A percentile compares a stretch with the other conserved stretches of the same genome.
Conservation (phyloP, 1,284 basidiomycete species). For the Ceratobasidium sp. region DNA sequence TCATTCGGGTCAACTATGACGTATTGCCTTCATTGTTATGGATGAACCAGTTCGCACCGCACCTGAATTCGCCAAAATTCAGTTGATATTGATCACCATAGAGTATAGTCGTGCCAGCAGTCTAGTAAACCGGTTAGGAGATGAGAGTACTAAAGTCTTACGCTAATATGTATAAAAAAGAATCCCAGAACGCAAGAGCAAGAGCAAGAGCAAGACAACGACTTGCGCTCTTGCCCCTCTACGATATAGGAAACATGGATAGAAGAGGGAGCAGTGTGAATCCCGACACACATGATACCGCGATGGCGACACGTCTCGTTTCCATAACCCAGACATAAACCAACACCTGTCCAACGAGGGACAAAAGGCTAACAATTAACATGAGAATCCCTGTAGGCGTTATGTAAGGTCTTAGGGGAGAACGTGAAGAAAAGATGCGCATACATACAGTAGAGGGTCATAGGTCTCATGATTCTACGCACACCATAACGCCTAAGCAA, state of each 20-base stretch:
- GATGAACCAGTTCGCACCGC: too few relatives aligned
- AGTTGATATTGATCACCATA: too few relatives aligned
- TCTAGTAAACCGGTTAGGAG: too few relatives aligned
- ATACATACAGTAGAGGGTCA: conserved; percentile 26
- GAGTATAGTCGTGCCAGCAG: too few relatives aligned
- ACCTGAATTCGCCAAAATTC: too few relatives aligned
- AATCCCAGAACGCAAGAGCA: too few relatives aligned
- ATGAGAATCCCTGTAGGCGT: conserved; percentile 3
- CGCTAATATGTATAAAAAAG: too few relatives aligned
- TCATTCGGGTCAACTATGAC: too few relatives aligned
- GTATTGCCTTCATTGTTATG: too few relatives aligned
- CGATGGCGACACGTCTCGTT: conserved; percentile 7
- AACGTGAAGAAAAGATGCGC: background rate
- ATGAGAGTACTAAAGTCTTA: too few relatives aligned
- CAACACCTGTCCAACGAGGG: conserved; percentile 12
- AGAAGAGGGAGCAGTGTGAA: conserved; percentile 7
- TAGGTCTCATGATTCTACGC: background rate
- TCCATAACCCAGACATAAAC: conserved; percentile 26
- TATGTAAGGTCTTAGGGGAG: background rate
- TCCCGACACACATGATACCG: background rate
- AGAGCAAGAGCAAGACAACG: too few relatives aligned
- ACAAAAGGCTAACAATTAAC: conserved; percentile 2
- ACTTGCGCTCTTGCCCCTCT: background rate
- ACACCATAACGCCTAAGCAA: conserved; percentile 20
- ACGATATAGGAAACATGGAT: background rate